These are phyloP conservation scores for Amanita thiersii DNA, from an alignment of 768 basidiomycete species.

Conservation along the genomic window DNA sequence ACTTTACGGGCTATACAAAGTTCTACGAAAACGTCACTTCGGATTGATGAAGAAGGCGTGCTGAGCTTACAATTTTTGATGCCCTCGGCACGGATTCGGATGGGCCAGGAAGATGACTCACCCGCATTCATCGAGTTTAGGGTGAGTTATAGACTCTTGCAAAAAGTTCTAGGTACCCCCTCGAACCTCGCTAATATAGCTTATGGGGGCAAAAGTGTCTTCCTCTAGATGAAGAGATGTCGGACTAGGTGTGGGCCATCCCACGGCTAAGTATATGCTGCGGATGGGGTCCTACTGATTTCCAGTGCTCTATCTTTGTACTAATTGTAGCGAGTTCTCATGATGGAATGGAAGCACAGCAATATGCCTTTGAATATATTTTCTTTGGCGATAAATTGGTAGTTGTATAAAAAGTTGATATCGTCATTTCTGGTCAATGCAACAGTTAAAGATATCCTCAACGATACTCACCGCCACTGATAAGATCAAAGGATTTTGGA, in stretches of 20 bases:
- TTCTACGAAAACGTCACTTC: constrained; percentile 82
- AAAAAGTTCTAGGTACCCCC: not conserved
- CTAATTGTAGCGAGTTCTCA: no score
- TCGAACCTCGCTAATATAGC: not conserved
- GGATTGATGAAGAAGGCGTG: constrained; percentile 77
- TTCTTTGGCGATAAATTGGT: no score
- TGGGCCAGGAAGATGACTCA: constrained; percentile 25
- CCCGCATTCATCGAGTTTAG: constrained; percentile 84
- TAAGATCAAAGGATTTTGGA: not conserved
- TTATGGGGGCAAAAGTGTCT: constrained; percentile 6
- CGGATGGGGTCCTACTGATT: no score
- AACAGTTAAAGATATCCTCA: not conserved
- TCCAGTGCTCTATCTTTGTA: no score
- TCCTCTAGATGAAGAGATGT: constrained; percentile 3
- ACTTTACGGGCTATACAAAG: constrained; percentile 69
- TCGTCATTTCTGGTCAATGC: not conserved
- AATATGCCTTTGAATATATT: no score
- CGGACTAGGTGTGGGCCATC: not conserved
- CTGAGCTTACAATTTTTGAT: constrained; percentile 89
- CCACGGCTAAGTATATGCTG: no score
- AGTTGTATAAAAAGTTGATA: not conserved
- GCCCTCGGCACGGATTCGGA: constrained; percentile 41
- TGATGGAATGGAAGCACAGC: no score
- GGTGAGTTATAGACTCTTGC: no score
- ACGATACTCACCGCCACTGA: not conserved